Percentiles rank a stretch among this genome's conserved stretches.
These are phyloP conservation scores for Lolium rigidum DNA, from an alignment of 176 grass and related monocot genomes.

Conservation along the genomic window DNA sequence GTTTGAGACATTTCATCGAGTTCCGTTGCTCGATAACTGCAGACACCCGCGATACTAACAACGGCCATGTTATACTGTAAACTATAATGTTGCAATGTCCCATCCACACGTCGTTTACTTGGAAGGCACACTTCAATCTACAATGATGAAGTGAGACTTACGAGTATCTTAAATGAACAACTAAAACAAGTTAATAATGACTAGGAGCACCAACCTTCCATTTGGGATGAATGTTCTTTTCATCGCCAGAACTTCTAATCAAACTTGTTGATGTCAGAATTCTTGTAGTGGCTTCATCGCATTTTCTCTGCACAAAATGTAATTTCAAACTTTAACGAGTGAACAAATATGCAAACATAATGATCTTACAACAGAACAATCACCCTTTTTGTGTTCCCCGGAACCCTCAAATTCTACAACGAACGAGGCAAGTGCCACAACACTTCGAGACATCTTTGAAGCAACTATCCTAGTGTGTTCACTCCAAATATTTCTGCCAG, in stretches of 20 bases:
- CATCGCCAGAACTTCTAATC: not conserved
- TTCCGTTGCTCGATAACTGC: not conserved
- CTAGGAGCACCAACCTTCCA: conserved; percentile 7
- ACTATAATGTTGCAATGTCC: not conserved
- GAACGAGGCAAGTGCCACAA: conserved; percentile 19
- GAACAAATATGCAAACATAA: not conserved
- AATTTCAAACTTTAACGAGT: not conserved
- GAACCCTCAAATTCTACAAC: not conserved
- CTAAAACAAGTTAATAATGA: not conserved
- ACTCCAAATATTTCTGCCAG: not conserved
- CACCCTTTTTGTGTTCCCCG: not conserved
- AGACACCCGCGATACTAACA: not conserved
- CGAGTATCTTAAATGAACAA: conserved; percentile 4
- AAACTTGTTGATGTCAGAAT: conserved; percentile 17
- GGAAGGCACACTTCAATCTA: conserved; percentile 9
- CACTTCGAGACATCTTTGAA: not conserved
- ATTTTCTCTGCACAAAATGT: not conserved
- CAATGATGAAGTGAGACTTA: not conserved
- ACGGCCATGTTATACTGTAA: not conserved
- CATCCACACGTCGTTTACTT: not conserved
- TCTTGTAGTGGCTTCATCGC: not conserved
- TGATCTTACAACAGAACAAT: not conserved
- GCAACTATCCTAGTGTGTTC: not conserved
- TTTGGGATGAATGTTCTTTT: not conserved
- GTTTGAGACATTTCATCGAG: not conserved